Base-by-base conservation (phyloP, 208 protist species). In the Wallacemonas collosoma region DNA sequence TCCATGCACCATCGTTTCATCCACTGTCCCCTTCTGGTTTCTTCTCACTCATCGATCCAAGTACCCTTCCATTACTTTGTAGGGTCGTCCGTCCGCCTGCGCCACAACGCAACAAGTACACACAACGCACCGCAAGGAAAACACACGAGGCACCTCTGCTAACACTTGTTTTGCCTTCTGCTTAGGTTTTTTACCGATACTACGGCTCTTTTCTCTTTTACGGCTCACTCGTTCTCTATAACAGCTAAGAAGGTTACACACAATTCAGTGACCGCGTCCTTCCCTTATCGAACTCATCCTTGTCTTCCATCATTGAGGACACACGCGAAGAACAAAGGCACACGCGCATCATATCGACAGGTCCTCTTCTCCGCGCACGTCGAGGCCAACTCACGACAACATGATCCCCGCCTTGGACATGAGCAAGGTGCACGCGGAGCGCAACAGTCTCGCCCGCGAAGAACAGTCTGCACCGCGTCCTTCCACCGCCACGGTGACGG, bases 351-450 rank as follows among this genome's bases (percentile, higher is more conserved):
- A 63, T 8, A 44, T 63, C 38, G 7, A 41, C 39, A 58, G 26
- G 14, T 36, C 9, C 26, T 58, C 53, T 50, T 1, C 45, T 12
- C 45, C 45, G 8, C 12, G 14, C 11, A 36, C 9, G 14, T 8
- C 56, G 43, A 62, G 43, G 26, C 6, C 3, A 36, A 70, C 17
- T 54, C 38, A 74, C 45, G 39, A 39, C 41, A 48, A 2, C n/a
- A 87, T 87, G 80, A 88, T 90, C 51, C 86, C 82, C 4, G 38
- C 44, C 1, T 64, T 88, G 2, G 80, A 88, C 54, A 82, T 90
- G 80, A 86, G 64, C 65, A 67, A 70, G 6, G 63, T 60, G 15
- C 56, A 68, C 47, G 2, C 68, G 38, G 56, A 12, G 47, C 67
- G 60, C 47, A 47, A 12, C 38, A 71, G 47, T n/a, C 15, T 26